These are phyloP conservation scores for Crucihimalaya himalaica DNA, from an alignment of 345 rosid genomes.

Conservation along the genomic window DNA sequence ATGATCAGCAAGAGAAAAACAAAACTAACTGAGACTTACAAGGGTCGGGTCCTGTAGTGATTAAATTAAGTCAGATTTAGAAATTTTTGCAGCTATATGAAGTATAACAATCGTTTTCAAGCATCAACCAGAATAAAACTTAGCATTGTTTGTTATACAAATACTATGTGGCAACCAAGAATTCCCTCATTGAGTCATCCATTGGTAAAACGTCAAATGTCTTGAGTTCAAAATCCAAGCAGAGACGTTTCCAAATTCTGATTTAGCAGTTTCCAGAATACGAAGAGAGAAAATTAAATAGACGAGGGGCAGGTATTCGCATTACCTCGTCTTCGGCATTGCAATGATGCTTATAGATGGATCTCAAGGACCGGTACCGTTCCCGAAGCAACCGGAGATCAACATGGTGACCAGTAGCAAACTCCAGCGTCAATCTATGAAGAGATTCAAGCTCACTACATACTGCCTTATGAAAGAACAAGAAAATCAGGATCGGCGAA, in stretches of 20 bases:
- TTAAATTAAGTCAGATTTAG: conserved; percentile 22
- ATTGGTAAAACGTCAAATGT: conserved; percentile 7
- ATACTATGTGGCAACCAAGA: neutral
- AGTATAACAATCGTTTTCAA: neutral
- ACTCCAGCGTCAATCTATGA: conserved; percentile 67
- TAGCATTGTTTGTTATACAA: neutral
- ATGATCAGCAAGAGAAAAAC: conserved; percentile 9
- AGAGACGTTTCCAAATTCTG: neutral
- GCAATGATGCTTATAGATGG: conserved; percentile 78
- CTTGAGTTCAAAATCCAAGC: conserved; percentile 5
- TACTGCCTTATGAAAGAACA: conserved; percentile 82
- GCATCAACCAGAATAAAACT: neutral
- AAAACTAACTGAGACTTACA: neutral
- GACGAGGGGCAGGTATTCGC: conserved; percentile 3
- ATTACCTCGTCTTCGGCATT: conserved; percentile 90
- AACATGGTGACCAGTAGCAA: conserved; percentile 63
- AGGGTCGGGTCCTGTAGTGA: neutral
- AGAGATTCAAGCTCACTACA: conserved; percentile 83
- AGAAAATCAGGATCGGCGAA: conserved; percentile 79
- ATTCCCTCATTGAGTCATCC: neutral
- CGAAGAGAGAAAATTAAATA: neutral
- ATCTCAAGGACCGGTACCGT: conserved; percentile 70
- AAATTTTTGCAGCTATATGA: neutral
- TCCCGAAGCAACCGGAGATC: conserved; percentile 56
- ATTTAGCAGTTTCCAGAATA: conserved; percentile 3